Conservation (phyloP, 2,329 filamentous ascomycete genomes). For the Lachnellula occidentalis region DNA sequence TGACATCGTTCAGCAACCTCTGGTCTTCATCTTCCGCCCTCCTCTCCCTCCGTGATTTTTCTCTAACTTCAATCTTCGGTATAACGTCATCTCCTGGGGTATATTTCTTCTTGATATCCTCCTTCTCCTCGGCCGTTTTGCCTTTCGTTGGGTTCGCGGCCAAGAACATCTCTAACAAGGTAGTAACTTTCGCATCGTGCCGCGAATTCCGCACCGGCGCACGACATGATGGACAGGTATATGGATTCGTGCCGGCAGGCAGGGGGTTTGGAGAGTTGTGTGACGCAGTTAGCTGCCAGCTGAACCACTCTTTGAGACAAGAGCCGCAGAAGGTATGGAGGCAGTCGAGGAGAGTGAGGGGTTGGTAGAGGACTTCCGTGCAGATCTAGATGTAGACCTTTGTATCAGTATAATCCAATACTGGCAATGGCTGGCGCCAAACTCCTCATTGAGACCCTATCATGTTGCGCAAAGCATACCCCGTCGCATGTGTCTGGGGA, state of each 20-base stretch:
- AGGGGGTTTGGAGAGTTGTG: conserved; percentile 23
- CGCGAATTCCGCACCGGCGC: conserved; percentile 78
- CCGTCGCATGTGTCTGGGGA: not conserved
- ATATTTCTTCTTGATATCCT: conserved; percentile 70
- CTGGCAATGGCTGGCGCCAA: conserved; percentile 1
- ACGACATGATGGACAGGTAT: conserved; percentile 91
- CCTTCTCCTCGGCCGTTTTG: conserved; percentile 66
- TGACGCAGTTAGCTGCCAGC: conserved; percentile 51
- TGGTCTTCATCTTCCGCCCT: conserved; percentile 41
- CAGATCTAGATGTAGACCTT: conserved; percentile 65
- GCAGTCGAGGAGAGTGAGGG: conserved; percentile 85
- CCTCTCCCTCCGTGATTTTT: conserved; percentile 47
- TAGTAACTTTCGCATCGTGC: conserved; percentile 86
- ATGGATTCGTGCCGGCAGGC: conserved; percentile 38
- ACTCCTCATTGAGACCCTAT: conserved; percentile 1
- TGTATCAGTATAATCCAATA: conserved; percentile 12
- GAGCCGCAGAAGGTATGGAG: conserved; percentile 94
- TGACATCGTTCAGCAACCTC: conserved; percentile 28
- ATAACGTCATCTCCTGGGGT: conserved; percentile 77
- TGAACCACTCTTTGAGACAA: conserved; percentile 95
- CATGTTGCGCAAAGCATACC: conserved; percentile 10
- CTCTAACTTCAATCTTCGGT: conserved; percentile 50
- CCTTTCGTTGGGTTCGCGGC: conserved; percentile 71
- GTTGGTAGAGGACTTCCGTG: conserved; percentile 88
- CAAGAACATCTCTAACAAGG: conserved; percentile 83